These are phyloP conservation scores for Fusarium annulatum DNA, from an alignment of 2,329 filamentous ascomycete species.

Conservation along the genomic window DNA sequence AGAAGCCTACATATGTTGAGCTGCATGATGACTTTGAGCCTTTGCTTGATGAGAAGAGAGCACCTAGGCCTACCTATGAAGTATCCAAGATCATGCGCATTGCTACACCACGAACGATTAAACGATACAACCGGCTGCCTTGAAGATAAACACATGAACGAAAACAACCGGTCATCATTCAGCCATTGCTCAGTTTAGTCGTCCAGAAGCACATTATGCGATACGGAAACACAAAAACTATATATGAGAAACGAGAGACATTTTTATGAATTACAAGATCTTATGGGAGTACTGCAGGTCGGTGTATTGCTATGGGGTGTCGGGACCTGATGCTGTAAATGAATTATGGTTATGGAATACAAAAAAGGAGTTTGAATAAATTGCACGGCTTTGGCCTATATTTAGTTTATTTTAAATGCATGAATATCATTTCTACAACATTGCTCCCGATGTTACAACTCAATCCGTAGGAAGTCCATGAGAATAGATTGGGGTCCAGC, in stretches of 20 bases:
- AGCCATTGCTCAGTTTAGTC: too few species aligned
- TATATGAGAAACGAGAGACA: neutral
- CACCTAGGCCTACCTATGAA: constrained; percentile 54
- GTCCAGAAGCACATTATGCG: neutral
- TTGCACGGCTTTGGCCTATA: neutral
- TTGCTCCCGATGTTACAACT: neutral
- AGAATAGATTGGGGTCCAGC: neutral
- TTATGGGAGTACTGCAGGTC: constrained; percentile 1
- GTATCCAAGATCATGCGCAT: constrained; percentile 56
- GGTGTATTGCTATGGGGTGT: neutral
- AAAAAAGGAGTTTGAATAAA: neutral
- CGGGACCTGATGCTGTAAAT: neutral
- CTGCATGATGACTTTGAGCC: constrained; percentile 40
- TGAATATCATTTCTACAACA: neutral
- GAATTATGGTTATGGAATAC: neutral
- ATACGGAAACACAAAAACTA: neutral
- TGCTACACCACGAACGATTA: constrained; percentile 54
- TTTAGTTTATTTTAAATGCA: neutral
- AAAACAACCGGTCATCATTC: neutral
- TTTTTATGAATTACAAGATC: neutral
- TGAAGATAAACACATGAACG: neutral
- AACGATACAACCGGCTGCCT: constrained; percentile 47
- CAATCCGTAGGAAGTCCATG: neutral
- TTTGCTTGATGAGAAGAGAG: constrained; percentile 26
- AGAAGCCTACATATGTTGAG: neutral